phyloP scores from a whole-genome alignment of 306 rosid genomes.

The Crotalaria pallida region DNA sequence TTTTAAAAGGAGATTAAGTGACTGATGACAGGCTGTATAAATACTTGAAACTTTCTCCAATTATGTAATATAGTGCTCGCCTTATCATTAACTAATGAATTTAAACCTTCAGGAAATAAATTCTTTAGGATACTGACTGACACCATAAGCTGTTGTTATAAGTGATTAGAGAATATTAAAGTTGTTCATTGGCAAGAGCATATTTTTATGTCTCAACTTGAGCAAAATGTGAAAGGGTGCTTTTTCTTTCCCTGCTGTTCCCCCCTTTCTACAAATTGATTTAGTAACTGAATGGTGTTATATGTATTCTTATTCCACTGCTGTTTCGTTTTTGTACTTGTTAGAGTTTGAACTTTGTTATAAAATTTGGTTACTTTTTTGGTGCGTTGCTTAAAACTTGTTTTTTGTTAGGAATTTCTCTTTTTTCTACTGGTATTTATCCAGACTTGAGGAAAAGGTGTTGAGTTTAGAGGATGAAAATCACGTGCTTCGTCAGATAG shows the following conservation, averaged over 20 bases:
- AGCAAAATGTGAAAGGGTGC: conserved; percentile 70
- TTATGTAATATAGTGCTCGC: not conserved
- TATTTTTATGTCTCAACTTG: conserved; percentile 38
- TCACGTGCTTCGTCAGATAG: conserved; percentile 74
- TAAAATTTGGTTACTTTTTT: not conserved
- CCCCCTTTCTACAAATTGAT: not conserved
- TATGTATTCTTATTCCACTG: not conserved
- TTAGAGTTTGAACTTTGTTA: conserved; percentile 14
- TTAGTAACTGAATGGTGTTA: conserved; percentile 1
- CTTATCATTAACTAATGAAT: not conserved
- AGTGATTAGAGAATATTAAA: not conserved
- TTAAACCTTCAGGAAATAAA: not conserved
- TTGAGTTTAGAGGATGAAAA: conserved; percentile 71
- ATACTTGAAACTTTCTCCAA: not conserved
- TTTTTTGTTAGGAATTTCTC: not conserved
- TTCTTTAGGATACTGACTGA: not conserved
- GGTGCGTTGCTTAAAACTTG: not conserved
- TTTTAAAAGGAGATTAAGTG: not conserved
- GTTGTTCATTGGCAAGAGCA: not conserved
- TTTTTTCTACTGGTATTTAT: conserved; percentile 8
- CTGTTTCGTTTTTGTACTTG: not conserved
- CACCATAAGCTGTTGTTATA: not conserved
- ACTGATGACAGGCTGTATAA: not conserved
- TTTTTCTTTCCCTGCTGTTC: not conserved
- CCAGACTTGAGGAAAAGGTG: conserved; percentile 76